Conservation (phyloP, 2,329 filamentous ascomycete genomes). For the Penicillium vulpinum region DNA sequence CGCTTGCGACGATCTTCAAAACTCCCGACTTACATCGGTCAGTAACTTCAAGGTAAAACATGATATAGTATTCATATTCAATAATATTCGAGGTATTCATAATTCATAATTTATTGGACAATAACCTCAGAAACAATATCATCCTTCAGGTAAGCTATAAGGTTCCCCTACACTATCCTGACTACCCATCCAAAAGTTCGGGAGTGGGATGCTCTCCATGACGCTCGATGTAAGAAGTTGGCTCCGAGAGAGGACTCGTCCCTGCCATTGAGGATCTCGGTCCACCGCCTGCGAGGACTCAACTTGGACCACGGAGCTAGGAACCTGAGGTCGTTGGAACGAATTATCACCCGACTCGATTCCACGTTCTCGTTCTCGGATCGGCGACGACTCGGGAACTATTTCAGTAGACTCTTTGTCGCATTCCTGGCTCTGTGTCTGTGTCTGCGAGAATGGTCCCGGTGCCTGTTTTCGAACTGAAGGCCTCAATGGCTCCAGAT, state of each 20-base stretch:
- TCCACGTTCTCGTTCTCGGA: constrained; percentile 20
- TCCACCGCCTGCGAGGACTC: constrained; percentile 44
- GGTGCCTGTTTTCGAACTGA: constrained; percentile 6
- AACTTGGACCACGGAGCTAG: constrained; percentile 38
- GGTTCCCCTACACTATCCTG: constrained; percentile 42
- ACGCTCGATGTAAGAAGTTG: constrained; percentile 45
- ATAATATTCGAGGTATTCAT: constrained; percentile 6
- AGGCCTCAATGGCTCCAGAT: not conserved
- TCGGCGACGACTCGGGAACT: constrained; percentile 44
- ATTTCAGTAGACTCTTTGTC: constrained; percentile 33
- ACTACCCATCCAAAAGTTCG: constrained; percentile 40
- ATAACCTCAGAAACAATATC: not conserved
- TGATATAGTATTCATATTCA: not conserved
- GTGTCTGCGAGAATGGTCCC: constrained; percentile 21
- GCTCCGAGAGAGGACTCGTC: constrained; percentile 33
- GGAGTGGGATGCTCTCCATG: constrained; percentile 47
- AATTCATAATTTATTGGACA: constrained; percentile 13
- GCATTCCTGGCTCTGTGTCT: constrained; percentile 22
- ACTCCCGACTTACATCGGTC: too few relatives aligned
- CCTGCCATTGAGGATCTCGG: constrained; percentile 17
- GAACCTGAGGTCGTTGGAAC: constrained; percentile 22
- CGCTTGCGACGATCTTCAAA: constrained; percentile 17
- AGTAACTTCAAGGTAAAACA: too few relatives aligned
- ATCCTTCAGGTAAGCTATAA: constrained; percentile 33
- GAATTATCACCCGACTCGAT: constrained; percentile 5